A percentile compares a stretch with the other conserved stretches of the same genome.
Evolutionary conservation across 75 land plant genomes (phyloP).

Genomic region (Cunninghamia lanceolata): DNA sequence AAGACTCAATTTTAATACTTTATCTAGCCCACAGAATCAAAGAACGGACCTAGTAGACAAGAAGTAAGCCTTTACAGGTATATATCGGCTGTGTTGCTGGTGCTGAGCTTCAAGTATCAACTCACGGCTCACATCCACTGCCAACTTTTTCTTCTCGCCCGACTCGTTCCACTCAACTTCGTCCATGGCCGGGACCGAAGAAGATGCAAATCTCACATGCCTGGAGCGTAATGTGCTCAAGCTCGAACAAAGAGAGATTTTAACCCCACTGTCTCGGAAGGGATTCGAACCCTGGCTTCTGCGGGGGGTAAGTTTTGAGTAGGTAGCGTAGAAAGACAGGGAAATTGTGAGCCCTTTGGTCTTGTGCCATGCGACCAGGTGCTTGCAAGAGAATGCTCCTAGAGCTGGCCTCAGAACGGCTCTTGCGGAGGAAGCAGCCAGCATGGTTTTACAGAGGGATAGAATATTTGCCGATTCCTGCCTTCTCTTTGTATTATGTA

Average conservation of each 20-base stretch:
- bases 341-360: background rate
- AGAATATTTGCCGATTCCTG: background rate
- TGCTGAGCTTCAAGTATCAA: conserved; percentile 19
- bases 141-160: background rate
- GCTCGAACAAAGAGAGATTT: background rate
- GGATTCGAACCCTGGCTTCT: background rate
- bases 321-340: background rate
- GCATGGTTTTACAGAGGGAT: background rate
- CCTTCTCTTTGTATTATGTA: background rate
- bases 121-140: background rate
- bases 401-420: background rate
- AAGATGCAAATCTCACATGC: background rate
- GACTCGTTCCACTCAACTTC: conserved; percentile 1
- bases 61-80: conserved; percentile 58
- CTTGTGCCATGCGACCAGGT: background rate
- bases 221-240: background rate
- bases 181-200: conserved; percentile 4
- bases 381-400: background rate
- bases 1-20: background rate
- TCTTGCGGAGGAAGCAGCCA: conserved; percentile 1
- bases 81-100: conserved; percentile 28
- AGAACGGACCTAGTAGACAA: conserved; percentile 40
- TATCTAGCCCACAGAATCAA: background rate
- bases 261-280: background rate
- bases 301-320: background rate